Evolutionary conservation across 805 yeast genomes (phyloP).

Genomic region (Cyberlindnera petersonii): DNA sequence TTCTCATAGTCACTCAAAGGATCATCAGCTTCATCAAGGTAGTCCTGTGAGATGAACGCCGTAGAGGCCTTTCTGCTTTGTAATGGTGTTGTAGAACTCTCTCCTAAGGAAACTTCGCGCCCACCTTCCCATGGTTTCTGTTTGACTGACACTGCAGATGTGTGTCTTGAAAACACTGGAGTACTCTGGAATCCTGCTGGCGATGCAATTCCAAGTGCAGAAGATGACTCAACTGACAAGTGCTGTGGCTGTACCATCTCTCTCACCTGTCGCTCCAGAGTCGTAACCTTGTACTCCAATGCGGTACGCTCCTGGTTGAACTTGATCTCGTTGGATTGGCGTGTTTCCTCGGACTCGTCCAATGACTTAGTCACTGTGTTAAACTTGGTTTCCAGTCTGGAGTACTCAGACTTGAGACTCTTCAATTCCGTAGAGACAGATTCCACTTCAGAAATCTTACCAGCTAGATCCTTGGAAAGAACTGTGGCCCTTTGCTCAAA

Average conservation of each 20-base stretch:
- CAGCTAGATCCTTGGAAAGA: conserved; percentile 30
- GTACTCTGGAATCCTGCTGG: conserved; percentile 2
- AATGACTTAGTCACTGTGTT: conserved; percentile 25
- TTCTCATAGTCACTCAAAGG: conserved; percentile 16
- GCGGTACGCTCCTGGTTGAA: conserved; percentile 17
- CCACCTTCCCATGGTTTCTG: conserved; percentile 23
- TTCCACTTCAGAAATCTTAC: conserved; percentile 25
- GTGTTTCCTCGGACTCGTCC: conserved; percentile 24
- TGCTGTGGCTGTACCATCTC: conserved; percentile 20
- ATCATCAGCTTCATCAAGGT: conserved; percentile 13
- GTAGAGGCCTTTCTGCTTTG: conserved; percentile 26
- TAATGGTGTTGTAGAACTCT: conserved; percentile 46
- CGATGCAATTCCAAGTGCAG: conserved; percentile 1
- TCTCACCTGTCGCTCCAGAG: conserved; percentile 18
- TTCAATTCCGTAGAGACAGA: conserved; percentile 18
- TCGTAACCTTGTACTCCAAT: conserved; percentile 19
- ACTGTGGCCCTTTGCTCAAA: conserved; percentile 25
- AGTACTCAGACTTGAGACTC: conserved; percentile 26
- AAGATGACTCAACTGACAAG: conserved; percentile 8
- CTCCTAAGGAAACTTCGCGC: conserved; percentile 41
- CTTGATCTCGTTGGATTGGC: conserved; percentile 19
- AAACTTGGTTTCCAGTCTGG: conserved; percentile 20
- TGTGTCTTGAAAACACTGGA: conserved; percentile 11
- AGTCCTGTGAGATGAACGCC: conserved; percentile 11
- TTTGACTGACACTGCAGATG: conserved; percentile 22